Conservation (phyloP, 1,139 yeast species). For the Geotrichum histeridarum region DNA sequence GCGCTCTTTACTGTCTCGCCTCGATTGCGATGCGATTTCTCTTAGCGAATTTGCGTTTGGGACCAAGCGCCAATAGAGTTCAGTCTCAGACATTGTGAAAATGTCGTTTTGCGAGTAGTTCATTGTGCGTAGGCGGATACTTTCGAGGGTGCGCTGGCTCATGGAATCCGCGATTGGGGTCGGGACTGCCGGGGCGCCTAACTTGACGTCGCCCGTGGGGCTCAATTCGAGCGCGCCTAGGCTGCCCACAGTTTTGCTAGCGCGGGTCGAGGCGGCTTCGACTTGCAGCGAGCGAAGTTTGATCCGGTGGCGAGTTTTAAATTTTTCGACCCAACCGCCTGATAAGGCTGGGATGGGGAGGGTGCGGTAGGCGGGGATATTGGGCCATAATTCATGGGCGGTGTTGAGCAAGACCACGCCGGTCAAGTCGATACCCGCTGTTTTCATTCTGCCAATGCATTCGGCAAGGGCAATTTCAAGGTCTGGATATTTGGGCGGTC, state of each 20-base stretch:
- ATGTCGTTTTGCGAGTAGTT: slow-evolving; percentile 14
- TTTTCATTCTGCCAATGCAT: slow-evolving; percentile 14
- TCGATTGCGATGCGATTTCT: slow-evolving; percentile 1
- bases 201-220: neutral
- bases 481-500: slow-evolving; percentile 21
- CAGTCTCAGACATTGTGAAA: slow-evolving; percentile 19
- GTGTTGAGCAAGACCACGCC: slow-evolving; percentile 17
- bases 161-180: slow-evolving; percentile 2
- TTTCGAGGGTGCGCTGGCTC: neutral
- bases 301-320: slow-evolving; percentile 18
- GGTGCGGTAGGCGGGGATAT: slow-evolving; percentile 17
- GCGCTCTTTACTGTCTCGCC: slow-evolving; percentile 8
- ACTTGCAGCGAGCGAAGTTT: slow-evolving; percentile 16
- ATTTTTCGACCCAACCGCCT: slow-evolving; percentile 21
- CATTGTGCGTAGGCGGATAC: neutral
- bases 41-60: slow-evolving; percentile 10
- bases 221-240: slow-evolving; percentile 1
- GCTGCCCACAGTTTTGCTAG: slow-evolving; percentile 5
- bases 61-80: slow-evolving; percentile 12
- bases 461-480: slow-evolving; percentile 19
- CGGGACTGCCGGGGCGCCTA: neutral
- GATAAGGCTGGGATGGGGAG: slow-evolving; percentile 16
- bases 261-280: slow-evolving; percentile 20
- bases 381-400: slow-evolving; percentile 19
- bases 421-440: slow-evolving; percentile 18